phyloP scores from a whole-genome alignment of 768 basidiomycete genomes.

The Naganishia antarctica region DNA sequence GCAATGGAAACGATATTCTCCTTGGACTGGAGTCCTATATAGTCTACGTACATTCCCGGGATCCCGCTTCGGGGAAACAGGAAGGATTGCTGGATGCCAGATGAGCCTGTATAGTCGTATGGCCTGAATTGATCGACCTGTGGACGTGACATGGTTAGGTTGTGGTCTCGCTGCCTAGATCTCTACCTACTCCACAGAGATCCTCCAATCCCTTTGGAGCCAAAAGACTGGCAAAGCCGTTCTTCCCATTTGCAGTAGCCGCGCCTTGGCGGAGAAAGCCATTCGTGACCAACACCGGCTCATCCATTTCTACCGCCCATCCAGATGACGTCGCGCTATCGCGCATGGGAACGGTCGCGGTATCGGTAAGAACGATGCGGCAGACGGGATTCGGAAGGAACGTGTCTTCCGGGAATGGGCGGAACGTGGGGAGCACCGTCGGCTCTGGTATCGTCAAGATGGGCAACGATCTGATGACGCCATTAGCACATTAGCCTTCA shows the following conservation, averaged over 20 bases:
- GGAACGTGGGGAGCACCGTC: slow-evolving; percentile 1
- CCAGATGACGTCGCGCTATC: neutral
- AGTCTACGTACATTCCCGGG: slow-evolving; percentile 8
- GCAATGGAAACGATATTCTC: neutral
- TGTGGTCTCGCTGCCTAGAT: too few relatives aligned
- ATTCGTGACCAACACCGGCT: slow-evolving; percentile 2
- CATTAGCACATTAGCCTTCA: neutral
- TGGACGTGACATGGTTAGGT: too few relatives aligned
- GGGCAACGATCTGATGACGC: neutral
- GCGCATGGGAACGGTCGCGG: neutral
- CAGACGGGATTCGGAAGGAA: slow-evolving; percentile 8
- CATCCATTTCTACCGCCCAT: slow-evolving; percentile 6
- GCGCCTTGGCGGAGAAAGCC: neutral
- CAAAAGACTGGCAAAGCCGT: too few relatives aligned
- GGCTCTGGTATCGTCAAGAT: neutral
- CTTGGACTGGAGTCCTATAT: slow-evolving; percentile 1
- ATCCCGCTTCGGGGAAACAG: slow-evolving; percentile 1
- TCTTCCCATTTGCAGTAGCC: neutral
- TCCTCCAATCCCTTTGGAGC: too few relatives aligned
- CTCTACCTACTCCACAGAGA: neutral
- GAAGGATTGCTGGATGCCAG: neutral
- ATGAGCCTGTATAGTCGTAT: neutral
- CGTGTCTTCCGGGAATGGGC: neutral
- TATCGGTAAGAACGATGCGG: slow-evolving; percentile 6
- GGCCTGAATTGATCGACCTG: slow-evolving; percentile 1